These are phyloP conservation scores for Colletotrichum ledebouriae DNA, from an alignment of 2,329 filamentous ascomycete species.

Conservation along the genomic window DNA sequence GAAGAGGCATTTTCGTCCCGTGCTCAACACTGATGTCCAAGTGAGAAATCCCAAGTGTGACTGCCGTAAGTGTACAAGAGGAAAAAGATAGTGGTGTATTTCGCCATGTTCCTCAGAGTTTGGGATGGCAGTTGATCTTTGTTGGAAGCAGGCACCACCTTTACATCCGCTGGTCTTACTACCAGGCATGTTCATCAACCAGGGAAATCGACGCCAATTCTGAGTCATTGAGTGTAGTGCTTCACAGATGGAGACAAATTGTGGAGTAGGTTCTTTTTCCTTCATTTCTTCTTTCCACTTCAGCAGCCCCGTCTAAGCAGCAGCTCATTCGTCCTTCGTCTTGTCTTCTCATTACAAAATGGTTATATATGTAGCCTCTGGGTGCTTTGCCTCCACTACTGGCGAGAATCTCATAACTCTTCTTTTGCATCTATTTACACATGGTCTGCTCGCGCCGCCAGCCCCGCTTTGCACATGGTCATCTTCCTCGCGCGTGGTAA, in stretches of 20 bases:
- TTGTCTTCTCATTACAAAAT: constrained; percentile 41
- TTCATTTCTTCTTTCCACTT: constrained; percentile 37
- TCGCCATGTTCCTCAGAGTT: too few relatives aligned
- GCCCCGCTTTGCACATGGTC: neutral
- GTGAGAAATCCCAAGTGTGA: too few relatives aligned
- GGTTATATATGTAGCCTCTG: constrained; percentile 39
- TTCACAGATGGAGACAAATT: neutral
- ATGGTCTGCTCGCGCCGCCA: constrained; percentile 37
- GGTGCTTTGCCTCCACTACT: constrained; percentile 18
- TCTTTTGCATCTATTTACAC: constrained; percentile 32
- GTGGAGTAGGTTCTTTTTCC: constrained; percentile 22
- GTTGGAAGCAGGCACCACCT: too few relatives aligned
- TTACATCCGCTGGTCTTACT: too few relatives aligned
- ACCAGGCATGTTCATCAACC: too few relatives aligned
- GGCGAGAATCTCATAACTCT: constrained; percentile 28
- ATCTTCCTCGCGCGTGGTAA: neutral
- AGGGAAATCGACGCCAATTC: too few relatives aligned
- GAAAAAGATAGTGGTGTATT: too few relatives aligned
- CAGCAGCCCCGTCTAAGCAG: constrained; percentile 11
- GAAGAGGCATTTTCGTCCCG: neutral
- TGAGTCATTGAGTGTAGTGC: neutral
- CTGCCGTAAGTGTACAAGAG: too few relatives aligned
- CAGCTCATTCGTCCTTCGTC: constrained; percentile 17
- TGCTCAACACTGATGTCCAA: neutral
- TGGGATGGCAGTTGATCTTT: too few relatives aligned